Base-by-base conservation (phyloP, 495 filamentous ascomycete genomes). In the Penicillium manginii region DNA sequence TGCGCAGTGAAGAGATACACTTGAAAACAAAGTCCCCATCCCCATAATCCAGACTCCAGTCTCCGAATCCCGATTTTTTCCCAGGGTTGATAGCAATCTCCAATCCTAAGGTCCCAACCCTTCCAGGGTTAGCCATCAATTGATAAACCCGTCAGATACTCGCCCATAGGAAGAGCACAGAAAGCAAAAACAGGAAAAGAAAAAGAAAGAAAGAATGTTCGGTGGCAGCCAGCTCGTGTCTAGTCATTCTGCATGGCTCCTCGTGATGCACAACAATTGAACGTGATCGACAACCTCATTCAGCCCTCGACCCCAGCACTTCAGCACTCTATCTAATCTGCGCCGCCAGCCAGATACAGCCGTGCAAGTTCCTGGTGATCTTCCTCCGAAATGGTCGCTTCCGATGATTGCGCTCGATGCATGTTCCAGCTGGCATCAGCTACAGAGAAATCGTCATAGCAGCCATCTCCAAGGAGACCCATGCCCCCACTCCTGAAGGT, bases 331-430 rank as follows among this genome's bases (percentile, higher is more conserved):
- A 11, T 51, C 51, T 65, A 74, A 40, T 66, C 60, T 12, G 59
- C 55, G 59, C 51, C 67, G 51, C 63, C 64, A 37, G 68, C 63
- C 54, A 77, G 57, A 58, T 75, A 78, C 6, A 75, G 65, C 4
- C 58, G 59, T 23, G 68, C 65, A 60, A 75, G 68, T 19, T 73
- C 66, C 14, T 66, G 59, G 2, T 67, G 60, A 31, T 73, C 71
- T 3, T 63, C 55, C 15, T 78, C 73, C 1, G 70, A 65, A 26
- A 77, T 60, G 11, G 73, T 78, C 12, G 55, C 71, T 10, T 76
- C 71, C 3, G 74, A 65, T 11, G 74, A 74, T 18, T 35, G 35
- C 21, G 40, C 49, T 11, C 59, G 65, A 14, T 57, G 31, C 10
- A 47, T 43, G 5, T 50, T 31, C 52, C 66, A 65, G 33, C 40